Evolutionary conservation across 2,329 filamentous ascomycete species (phyloP).

Genomic region (Exophiala calicioides): DNA sequence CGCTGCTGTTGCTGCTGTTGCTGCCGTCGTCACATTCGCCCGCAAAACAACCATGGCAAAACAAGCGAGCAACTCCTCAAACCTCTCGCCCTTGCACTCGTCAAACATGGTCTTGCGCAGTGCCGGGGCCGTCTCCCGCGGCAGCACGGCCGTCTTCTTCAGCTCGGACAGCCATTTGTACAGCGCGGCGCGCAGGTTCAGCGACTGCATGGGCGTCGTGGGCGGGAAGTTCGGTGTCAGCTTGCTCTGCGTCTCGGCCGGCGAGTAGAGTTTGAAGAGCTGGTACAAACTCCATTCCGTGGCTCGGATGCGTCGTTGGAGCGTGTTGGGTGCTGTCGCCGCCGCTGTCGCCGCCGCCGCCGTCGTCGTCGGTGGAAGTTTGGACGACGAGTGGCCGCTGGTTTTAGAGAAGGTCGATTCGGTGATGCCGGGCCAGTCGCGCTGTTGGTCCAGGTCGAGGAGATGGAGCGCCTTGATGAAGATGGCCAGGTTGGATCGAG

Average conservation of each 20-base stretch:
- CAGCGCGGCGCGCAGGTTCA: constrained; percentile 83
- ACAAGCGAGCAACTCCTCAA: constrained; percentile 79
- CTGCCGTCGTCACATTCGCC: constrained; percentile 44
- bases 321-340: constrained; percentile 57
- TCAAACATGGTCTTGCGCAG: constrained; percentile 94
- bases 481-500: constrained; percentile 59
- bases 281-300: constrained; percentile 92
- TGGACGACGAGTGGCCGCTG: constrained; percentile 42
- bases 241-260: constrained; percentile 75
- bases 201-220: constrained; percentile 82
- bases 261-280: constrained; percentile 82
- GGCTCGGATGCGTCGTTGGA: constrained; percentile 78
- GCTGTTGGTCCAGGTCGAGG: constrained; percentile 71
- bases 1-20: not conserved
- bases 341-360: not conserved
- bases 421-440: constrained; percentile 79
- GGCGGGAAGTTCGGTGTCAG: constrained; percentile 88
- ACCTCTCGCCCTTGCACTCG: constrained; percentile 87
- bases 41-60: constrained; percentile 84
- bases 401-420: constrained; percentile 68
- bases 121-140: constrained; percentile 72
- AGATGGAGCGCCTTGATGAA: constrained; percentile 84
- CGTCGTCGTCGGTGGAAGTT: not conserved
- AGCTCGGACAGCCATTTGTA: constrained; percentile 78
- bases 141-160: constrained; percentile 83